Evolutionary conservation across 2,329 filamentous ascomycete species (phyloP).

Genomic region (Sclerotinia glacialis): DNA sequence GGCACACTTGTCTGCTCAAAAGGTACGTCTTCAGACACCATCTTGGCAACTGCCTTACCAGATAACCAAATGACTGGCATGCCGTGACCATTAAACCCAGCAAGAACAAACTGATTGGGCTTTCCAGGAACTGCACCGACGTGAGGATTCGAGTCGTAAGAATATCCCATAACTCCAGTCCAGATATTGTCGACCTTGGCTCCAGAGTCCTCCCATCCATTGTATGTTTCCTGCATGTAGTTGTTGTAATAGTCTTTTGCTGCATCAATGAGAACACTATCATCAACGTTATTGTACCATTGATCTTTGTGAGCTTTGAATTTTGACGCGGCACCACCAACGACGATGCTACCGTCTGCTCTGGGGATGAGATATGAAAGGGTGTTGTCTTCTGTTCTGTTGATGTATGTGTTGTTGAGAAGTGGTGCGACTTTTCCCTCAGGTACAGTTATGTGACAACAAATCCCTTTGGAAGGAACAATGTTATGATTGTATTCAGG

Average conservation of each 20-base stretch:
- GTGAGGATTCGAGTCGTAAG: slow-evolving; percentile 16
- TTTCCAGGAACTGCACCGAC: slow-evolving; percentile 1
- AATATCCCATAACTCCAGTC: slow-evolving; percentile 28
- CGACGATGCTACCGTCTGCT: slow-evolving; percentile 36
- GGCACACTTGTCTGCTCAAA: slow-evolving; percentile 44
- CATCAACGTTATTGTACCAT: slow-evolving; percentile 50
- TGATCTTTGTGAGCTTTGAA: slow-evolving; percentile 37
- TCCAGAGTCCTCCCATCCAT: slow-evolving; percentile 46
- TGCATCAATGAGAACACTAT: slow-evolving; percentile 45
- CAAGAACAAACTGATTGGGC: slow-evolving; percentile 15
- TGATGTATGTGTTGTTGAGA: slow-evolving; percentile 29
- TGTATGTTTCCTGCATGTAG: slow-evolving; percentile 42
- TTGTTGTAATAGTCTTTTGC: slow-evolving; percentile 45
- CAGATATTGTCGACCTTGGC: slow-evolving; percentile 39
- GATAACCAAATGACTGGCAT: slow-evolving; percentile 38
- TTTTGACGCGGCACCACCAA: slow-evolving; percentile 44
- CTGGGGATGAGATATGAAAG: slow-evolving; percentile 36
- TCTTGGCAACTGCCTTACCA: slow-evolving; percentile 44
- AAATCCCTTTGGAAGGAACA: slow-evolving; percentile 53
- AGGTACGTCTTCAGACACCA: slow-evolving; percentile 39
- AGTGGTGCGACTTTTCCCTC: slow-evolving; percentile 25
- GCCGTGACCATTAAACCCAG: slow-evolving; percentile 22
- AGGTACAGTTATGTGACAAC: slow-evolving; percentile 41
- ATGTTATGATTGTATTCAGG: slow-evolving; percentile 52
- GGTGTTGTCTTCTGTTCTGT: slow-evolving; percentile 20